phyloP scores from a whole-genome alignment of 371 early-diverging fungal species.

The Mortierella sp. region DNA sequence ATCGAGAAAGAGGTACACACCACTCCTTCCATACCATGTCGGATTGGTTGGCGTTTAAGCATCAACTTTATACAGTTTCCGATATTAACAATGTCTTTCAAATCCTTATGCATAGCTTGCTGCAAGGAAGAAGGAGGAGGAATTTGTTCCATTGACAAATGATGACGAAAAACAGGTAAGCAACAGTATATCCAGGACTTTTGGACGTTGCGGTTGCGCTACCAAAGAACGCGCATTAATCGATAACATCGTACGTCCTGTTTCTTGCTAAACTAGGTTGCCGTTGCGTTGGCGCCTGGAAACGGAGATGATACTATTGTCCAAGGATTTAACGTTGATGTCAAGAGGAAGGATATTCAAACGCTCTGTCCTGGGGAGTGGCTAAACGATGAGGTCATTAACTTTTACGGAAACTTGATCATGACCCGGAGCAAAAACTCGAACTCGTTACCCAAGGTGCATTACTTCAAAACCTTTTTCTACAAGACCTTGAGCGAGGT shows the following conservation, averaged over 20 bases:
- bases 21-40: background rate
- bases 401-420: constrained; percentile 88
- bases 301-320: constrained; percentile 41
- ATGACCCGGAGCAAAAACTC: constrained; percentile 71
- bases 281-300: constrained; percentile 51
- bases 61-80: background rate
- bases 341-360: constrained; percentile 73
- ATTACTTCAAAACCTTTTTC: constrained; percentile 93
- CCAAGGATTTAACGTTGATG: constrained; percentile 73
- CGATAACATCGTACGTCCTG: no score
- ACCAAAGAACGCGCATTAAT: background rate
- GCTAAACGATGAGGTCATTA: constrained; percentile 95
- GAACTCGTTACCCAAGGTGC: constrained; percentile 67
- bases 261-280: constrained; percentile 41
- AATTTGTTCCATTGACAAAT: constrained; percentile 50
- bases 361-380: constrained; percentile 85
- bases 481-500: constrained; percentile 76
- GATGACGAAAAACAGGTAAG: constrained; percentile 59
- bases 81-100: background rate
- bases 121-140: constrained; percentile 24
- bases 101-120: constrained; percentile 19
- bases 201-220: background rate
- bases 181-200: no score
- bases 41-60: background rate
- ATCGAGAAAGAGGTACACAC: constrained; percentile 45